phyloP scores from a whole-genome alignment of 2,329 filamentous ascomycete species.

The Onygenales sp. region DNA sequence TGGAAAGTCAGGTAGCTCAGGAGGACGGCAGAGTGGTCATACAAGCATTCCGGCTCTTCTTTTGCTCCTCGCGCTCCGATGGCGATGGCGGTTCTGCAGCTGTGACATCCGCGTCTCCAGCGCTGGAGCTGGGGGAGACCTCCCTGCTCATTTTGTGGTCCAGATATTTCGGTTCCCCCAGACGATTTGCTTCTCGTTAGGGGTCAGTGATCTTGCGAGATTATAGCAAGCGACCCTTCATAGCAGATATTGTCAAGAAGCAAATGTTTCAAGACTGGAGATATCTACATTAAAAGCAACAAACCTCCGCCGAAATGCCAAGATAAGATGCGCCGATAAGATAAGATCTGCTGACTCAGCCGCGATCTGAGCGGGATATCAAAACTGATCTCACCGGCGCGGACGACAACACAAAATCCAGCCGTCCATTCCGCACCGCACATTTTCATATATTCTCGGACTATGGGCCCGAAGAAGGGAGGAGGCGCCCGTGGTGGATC shows the following conservation, averaged over 20 bases:
- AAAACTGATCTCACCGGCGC: neutral
- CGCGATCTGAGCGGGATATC: neutral
- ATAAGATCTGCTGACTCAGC: conserved; percentile 3
- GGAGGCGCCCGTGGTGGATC: conserved; percentile 27
- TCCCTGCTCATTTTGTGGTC: neutral
- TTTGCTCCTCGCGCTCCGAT: conserved; percentile 13
- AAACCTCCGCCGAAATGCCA: too few species aligned
- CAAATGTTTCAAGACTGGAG: neutral
- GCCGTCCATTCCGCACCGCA: neutral
- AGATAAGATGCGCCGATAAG: neutral
- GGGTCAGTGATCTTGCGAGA: too few species aligned
- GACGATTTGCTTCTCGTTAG: too few species aligned
- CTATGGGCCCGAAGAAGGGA: conserved; percentile 35
- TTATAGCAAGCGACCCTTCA: too few species aligned
- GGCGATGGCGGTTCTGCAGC: neutral
- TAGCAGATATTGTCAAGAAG: neutral
- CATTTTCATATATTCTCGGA: conserved; percentile 7
- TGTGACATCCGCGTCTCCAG: neutral
- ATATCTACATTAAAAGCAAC: too few species aligned
- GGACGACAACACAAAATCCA: neutral
- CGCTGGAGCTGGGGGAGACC: neutral
- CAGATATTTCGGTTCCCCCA: too few species aligned
- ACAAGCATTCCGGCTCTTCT: conserved; percentile 9
- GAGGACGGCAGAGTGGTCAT: neutral
- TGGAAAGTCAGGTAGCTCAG: neutral